Conservation (phyloP, 129 eudicot genomes). For the Glebionis coronaria region DNA sequence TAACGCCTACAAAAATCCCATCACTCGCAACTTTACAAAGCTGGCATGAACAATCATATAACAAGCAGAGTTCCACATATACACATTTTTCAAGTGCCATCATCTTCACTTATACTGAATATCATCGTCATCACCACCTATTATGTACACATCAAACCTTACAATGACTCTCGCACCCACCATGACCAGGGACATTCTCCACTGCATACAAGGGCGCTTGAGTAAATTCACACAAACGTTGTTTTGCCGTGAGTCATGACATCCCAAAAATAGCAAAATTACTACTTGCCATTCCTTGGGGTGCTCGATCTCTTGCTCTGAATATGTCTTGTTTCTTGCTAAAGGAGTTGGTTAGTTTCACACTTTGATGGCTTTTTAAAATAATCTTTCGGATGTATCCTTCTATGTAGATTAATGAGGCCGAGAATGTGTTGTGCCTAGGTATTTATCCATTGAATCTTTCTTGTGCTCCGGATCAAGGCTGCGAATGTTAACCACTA, state of each 20-base stretch:
- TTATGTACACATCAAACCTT: slow-evolving; percentile 23
- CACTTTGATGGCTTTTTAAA: neutral
- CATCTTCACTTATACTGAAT: slow-evolving; percentile 3
- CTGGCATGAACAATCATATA: slow-evolving; percentile 8
- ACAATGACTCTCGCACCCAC: slow-evolving; percentile 15
- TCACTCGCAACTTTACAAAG: slow-evolving; percentile 26
- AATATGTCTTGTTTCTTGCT: slow-evolving; percentile 18
- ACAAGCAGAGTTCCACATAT: slow-evolving; percentile 11
- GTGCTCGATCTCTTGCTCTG: slow-evolving; percentile 20
- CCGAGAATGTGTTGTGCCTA: slow-evolving; percentile 53
- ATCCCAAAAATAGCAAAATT: slow-evolving; percentile 9
- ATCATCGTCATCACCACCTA: slow-evolving; percentile 19
- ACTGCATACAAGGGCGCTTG: slow-evolving; percentile 19
- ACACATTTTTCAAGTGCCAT: slow-evolving; percentile 16
- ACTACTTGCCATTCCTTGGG: slow-evolving; percentile 13
- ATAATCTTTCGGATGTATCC: slow-evolving; percentile 1
- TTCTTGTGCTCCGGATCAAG: slow-evolving; percentile 88
- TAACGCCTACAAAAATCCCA: slow-evolving; percentile 37
- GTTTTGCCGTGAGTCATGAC: slow-evolving; percentile 24
- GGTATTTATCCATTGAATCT: slow-evolving; percentile 80
- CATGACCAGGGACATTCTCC: slow-evolving; percentile 20
- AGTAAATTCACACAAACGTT: slow-evolving; percentile 24
- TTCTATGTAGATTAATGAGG: slow-evolving; percentile 37
- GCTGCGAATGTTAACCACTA: slow-evolving; percentile 43
- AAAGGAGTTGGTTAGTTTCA: slow-evolving; percentile 17